phyloP scores from a whole-genome alignment of 805 yeast species.

The Pichia heedii region DNA sequence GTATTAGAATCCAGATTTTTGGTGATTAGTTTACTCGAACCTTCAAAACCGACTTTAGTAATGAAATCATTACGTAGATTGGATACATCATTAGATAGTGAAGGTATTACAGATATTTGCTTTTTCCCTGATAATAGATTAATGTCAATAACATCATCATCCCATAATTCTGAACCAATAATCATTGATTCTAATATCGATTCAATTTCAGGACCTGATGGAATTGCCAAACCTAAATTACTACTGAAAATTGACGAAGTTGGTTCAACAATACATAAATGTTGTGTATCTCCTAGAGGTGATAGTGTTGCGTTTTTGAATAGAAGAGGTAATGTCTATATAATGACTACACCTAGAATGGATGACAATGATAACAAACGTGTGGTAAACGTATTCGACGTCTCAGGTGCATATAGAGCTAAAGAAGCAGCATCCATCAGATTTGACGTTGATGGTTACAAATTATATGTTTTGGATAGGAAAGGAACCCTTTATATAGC shows the following conservation, averaged over 20 bases:
- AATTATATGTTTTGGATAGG: conserved; percentile 66
- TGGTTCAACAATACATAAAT: conserved; percentile 68
- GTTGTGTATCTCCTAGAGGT: conserved; percentile 75
- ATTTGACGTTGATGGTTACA: conserved; percentile 77
- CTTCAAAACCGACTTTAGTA: conserved; percentile 54
- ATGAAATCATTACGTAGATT: conserved; percentile 59
- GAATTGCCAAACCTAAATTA: conserved; percentile 51
- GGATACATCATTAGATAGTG: conserved; percentile 65
- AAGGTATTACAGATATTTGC: conserved; percentile 77
- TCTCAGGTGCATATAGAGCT: conserved; percentile 61
- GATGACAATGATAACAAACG: conserved; percentile 48
- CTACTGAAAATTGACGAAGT: conserved; percentile 64
- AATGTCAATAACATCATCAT: conserved; percentile 47
- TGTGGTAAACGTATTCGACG: conserved; percentile 66
- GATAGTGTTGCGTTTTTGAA: conserved; percentile 79
- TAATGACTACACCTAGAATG: conserved; percentile 53
- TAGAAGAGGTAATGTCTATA: conserved; percentile 65
- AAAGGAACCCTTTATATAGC: conserved; percentile 72
- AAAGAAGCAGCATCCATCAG: conserved; percentile 71
- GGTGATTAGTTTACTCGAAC: conserved; percentile 57
- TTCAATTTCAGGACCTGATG: conserved; percentile 28
- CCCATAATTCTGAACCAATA: conserved; percentile 59
- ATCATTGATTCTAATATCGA: conserved; percentile 57
- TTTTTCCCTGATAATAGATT: conserved; percentile 60
- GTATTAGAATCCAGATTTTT: conserved; percentile 71